Percentiles rank a stretch among this genome's conserved stretches.
These are phyloP conservation scores for Neofusicoccum umdonicola DNA, from an alignment of 2,329 filamentous ascomycete species.

Conservation along the genomic window DNA sequence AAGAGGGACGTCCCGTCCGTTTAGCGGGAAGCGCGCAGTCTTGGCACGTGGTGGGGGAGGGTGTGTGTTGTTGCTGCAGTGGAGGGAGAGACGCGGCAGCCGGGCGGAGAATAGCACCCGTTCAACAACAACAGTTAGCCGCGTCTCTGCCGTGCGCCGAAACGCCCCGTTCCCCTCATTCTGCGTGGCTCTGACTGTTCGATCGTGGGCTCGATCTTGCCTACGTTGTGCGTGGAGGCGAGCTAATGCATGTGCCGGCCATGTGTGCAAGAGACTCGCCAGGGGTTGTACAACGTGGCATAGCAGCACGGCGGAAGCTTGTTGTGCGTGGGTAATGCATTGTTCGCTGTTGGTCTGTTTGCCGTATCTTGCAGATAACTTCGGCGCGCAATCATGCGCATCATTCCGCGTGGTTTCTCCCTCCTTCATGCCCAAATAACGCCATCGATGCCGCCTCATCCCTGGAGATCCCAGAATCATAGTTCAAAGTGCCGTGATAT, in stretches of 20 bases:
- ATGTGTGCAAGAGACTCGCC: neutral
- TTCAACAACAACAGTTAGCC: neutral
- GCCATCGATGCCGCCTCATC: constrained; percentile 9
- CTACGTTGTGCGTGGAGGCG: neutral
- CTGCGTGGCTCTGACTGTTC: neutral
- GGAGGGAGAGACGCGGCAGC: neutral
- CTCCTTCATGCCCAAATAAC: constrained; percentile 10
- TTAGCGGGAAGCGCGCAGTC: neutral
- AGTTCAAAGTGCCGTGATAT: constrained; percentile 7
- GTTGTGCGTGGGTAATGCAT: constrained; percentile 5
- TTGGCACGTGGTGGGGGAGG: neutral
- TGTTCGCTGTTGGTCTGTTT: constrained; percentile 2
- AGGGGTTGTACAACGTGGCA: constrained; percentile 13
- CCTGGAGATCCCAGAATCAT: neutral
- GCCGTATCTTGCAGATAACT: constrained; percentile 6
- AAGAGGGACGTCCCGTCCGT: neutral
- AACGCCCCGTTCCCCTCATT: neutral
- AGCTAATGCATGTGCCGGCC: constrained; percentile 10
- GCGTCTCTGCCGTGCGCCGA: constrained; percentile 2
- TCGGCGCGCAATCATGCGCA: constrained; percentile 4
- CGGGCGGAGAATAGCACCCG: neutral
- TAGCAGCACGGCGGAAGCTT: constrained; percentile 12
- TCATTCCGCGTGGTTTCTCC: constrained; percentile 4
- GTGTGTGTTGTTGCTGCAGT: neutral
- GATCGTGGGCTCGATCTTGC: neutral